phyloP scores from a whole-genome alignment of 345 rosid genomes.

The Eucalyptus polyanthemos region DNA sequence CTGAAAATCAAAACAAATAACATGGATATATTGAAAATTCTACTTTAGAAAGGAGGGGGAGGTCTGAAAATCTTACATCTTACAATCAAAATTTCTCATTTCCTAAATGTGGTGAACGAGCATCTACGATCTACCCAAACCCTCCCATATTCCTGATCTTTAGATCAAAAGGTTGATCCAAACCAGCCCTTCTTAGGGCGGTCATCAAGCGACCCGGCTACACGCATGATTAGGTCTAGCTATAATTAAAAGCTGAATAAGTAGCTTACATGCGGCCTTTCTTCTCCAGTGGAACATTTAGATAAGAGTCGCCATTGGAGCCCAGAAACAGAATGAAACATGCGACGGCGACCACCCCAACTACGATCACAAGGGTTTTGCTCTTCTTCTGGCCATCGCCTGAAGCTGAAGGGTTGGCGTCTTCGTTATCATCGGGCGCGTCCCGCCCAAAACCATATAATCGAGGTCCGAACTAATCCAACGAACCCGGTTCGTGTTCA shows the following conservation, averaged over 20 bases:
- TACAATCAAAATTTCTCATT: not conserved
- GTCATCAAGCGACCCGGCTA: not conserved
- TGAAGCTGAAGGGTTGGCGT: not conserved
- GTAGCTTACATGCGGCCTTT: not conserved
- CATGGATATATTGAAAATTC: not conserved
- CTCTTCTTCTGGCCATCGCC: not conserved
- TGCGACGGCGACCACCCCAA: not conserved
- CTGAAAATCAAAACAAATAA: too few species aligned
- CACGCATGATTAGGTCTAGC: not conserved
- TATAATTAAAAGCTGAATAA: not conserved
- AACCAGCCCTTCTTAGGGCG: not conserved
- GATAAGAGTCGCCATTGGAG: not conserved
- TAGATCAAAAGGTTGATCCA: not conserved
- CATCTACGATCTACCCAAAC: not conserved
- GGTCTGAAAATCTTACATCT: not conserved
- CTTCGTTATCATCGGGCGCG: not conserved
- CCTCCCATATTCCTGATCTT: not conserved
- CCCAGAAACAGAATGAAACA: not conserved
- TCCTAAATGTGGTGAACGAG: not conserved
- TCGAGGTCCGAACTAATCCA: not conserved
- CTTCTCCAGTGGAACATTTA: not conserved
- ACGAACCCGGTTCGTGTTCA: not conserved
- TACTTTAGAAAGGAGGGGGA: not conserved
- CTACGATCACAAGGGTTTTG: not conserved
- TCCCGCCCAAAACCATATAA: not conserved